Percentiles rank a stretch among this genome's conserved stretches.
Evolutionary conservation across 805 yeast species (phyloP).

Genomic region (Ogataea nakhonphanomensis): DNA sequence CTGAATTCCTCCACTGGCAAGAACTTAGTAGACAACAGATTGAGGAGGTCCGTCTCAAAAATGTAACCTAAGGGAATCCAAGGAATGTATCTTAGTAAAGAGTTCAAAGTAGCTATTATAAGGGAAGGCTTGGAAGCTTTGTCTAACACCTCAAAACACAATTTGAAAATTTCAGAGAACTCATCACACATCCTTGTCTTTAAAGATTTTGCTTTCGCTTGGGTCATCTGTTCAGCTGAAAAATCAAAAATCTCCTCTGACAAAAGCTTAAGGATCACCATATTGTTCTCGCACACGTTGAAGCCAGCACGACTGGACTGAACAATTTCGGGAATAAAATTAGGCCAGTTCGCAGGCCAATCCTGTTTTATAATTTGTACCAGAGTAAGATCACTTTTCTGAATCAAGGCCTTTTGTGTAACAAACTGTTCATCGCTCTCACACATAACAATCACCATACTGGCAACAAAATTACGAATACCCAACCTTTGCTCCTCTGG

Average conservation of each 20-base stretch:
- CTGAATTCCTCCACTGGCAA: constrained; percentile 76
- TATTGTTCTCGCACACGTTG: constrained; percentile 96
- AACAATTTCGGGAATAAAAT: constrained; percentile 90
- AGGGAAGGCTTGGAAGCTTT: constrained; percentile 83
- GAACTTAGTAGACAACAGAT: constrained; percentile 69
- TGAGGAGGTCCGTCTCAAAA: constrained; percentile 80
- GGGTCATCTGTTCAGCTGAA: constrained; percentile 95
- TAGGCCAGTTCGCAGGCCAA: constrained; percentile 99
- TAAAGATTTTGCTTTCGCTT: constrained; percentile 82
- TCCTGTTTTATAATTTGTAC: constrained; percentile 95
- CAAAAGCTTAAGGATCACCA: constrained; percentile 83
- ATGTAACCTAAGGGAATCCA: constrained; percentile 94
- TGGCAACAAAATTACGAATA: constrained; percentile 88
- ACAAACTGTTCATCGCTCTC: constrained; percentile 73
- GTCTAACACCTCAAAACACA: constrained; percentile 91
- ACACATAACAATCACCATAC: constrained; percentile 89
- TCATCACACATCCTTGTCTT: constrained; percentile 84
- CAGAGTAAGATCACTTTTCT: constrained; percentile 88
- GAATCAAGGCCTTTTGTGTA: constrained; percentile 76
- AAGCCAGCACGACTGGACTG: constrained; percentile 77
- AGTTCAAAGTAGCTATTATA: constrained; percentile 77
- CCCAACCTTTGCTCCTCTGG: constrained; percentile 89
- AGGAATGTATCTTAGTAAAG: constrained; percentile 79
- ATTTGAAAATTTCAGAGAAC: constrained; percentile 87
- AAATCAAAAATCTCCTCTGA: constrained; percentile 96